Evolutionary conservation across 176 grass and related monocot species (phyloP), one percentile per base, ranked within the genome.

Genomic region (Oryza rufipogon): DNA sequence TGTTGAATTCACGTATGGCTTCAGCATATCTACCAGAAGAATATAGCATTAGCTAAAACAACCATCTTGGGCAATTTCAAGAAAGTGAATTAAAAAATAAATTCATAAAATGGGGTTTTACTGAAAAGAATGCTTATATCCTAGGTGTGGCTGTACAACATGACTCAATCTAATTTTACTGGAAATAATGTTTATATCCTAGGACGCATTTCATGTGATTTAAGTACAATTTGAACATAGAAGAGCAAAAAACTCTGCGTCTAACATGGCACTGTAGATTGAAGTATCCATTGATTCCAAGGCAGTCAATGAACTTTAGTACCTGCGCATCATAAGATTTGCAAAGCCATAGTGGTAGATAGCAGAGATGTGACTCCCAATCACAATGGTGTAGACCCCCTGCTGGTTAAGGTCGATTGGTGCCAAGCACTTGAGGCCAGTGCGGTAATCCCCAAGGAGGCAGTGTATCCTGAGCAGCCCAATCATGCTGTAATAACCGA

Each of bases 401-500:
- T 99, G 96, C 85, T 99, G 96, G 82, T 80, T 94, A 48, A 99
- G 87, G 78, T 99, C 92, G 9, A 99, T 94, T 0, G 96, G 93
- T 0, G 90, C 86, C 64, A 99, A 75, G 89, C 93, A 99, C 81
- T 99, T 99, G 56, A 99, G 91, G 10, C 91, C 93, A 66, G 93
- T 99, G 81, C 85, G 93, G 70, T 99, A 99, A 70, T 99, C 96
- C 49, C 96, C 93, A 12, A 99, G 90, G 58, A 99, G 93, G 77
- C 96, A 99, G 89, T 99, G 96, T 67, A 99, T 91, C 67, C 96
- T 90, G 68, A 99, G 93, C 80, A 99, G 80, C 4, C 96, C 96
- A 52, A 99, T 91, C 96, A 99, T 99, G 86, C 96, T 96, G 88
- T 99, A 99, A 66, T 99, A 99, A 54, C 96, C 96, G 46, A 99